phyloP scores from a whole-genome alignment of 768 basidiomycete species.

The Naganishia friedmannii region DNA sequence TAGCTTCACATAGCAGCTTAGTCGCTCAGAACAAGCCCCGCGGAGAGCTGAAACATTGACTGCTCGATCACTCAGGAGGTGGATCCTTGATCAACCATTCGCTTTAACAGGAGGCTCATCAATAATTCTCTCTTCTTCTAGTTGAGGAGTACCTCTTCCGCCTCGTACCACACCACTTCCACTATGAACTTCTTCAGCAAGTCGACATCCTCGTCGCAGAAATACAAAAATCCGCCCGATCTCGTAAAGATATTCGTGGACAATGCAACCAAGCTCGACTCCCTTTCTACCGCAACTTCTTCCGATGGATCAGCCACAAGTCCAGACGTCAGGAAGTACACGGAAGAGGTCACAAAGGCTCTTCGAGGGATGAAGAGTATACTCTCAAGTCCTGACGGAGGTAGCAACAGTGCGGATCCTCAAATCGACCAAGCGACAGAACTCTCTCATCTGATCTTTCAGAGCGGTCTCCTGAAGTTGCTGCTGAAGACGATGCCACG shows the following conservation, averaged over 20 bases:
- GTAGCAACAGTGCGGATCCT: slow-evolving; percentile 9
- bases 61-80: neutral
- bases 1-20: no score
- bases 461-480: slow-evolving; percentile 75
- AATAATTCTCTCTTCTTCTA: no score
- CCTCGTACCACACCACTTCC: neutral
- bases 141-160: neutral
- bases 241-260: slow-evolving; percentile 78
- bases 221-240: slow-evolving; percentile 80
- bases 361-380: slow-evolving; percentile 12
- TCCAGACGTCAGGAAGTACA: slow-evolving; percentile 1
- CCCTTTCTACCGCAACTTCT: slow-evolving; percentile 60
- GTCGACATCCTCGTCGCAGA: slow-evolving; percentile 60
- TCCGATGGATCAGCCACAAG: neutral
- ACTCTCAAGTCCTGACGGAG: neutral
- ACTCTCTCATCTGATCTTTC: slow-evolving; percentile 92
- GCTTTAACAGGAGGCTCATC: neutral
- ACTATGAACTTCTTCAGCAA: slow-evolving; percentile 80
- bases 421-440: slow-evolving; percentile 47
- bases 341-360: slow-evolving; percentile 28
- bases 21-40: neutral
- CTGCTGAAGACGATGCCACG: slow-evolving; percentile 77
- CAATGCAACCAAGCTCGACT: slow-evolving; percentile 71
- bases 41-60: slow-evolving; percentile 4
- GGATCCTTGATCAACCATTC: neutral